Base-by-base conservation (phyloP, 2,329 filamentous ascomycete genomes). In the Sporothrix brasiliensis region DNA sequence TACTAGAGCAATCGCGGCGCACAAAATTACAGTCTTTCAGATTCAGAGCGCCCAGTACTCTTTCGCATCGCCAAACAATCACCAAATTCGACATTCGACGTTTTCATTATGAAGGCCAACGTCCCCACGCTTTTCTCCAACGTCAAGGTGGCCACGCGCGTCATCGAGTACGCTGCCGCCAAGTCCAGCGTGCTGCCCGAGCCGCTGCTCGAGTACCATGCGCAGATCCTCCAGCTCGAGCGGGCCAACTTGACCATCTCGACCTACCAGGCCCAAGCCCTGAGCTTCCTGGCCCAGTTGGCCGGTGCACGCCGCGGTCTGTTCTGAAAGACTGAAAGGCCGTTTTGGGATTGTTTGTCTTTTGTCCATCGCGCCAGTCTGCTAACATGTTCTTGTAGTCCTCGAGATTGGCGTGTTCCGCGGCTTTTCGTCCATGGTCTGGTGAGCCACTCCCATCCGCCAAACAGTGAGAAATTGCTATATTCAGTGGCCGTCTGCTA, bases 391-490 rank as follows among this genome's bases (percentile, higher is more conserved):
- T 44, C 11, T 44, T n/a, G 10, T 21, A 84, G 82, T 85, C 19
- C 80, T 85, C 67, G 83, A 85, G 71, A 79, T 85, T 49, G 83
- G 83, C 53, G 82, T 84, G 69, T 85, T 82, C 71, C 77, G 83
- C 27, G 83, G 83, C 53, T 84, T 83, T 76, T 85, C 83, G n/a
- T 77, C 79, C 74, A 78, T 85, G 74, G 78, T 82, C 19, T 85
- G 83, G 83, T 74, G 44, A 52, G 71, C 60, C 1, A 2, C 10
- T 4, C 21, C 49, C 24, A 3, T 34, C 10, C 14, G 11, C 11
- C 24, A 21, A 1, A 1, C 7, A 7, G 4, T 34, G 6, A 34
- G 34, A 34, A 1, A 34, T 7, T 6, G 1, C 1, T 9, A 9
- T 34, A 5, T 34, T 4, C 34, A 6, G 34, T 34, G 34, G 34